Evolutionary conservation across 2,329 filamentous ascomycete genomes (phyloP).

Genomic region (Xylaria digitata): DNA sequence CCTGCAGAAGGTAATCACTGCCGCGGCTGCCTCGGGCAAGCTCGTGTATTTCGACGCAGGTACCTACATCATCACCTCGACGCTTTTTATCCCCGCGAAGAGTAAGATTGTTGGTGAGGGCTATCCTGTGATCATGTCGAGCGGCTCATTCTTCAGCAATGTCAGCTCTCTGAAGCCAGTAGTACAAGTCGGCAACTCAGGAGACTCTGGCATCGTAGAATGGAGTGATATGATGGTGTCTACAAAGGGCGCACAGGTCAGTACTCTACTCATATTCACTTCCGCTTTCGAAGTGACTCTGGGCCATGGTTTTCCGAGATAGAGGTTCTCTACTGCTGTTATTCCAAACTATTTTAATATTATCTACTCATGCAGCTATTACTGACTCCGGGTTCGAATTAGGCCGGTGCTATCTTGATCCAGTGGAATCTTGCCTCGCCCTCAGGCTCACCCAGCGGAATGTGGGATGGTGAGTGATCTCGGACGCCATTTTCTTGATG

Average conservation of each 20-base stretch:
- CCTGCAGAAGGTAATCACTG: constrained; percentile 74
- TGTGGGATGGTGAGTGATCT: constrained; percentile 71
- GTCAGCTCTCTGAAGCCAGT: constrained; percentile 64
- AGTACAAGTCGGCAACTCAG: constrained; percentile 66
- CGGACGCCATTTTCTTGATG: neutral
- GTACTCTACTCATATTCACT: neutral
- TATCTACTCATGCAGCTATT: neutral
- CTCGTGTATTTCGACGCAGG: constrained; percentile 73
- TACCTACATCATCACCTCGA: constrained; percentile 69
- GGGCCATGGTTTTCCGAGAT: neutral
- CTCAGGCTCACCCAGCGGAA: constrained; percentile 58
- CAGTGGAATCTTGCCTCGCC: constrained; percentile 68
- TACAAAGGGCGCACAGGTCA: constrained; percentile 63
- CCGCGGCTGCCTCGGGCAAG: constrained; percentile 62
- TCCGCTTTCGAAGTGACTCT: neutral
- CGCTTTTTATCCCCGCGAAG: constrained; percentile 60
- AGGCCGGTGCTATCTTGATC: constrained; percentile 69
- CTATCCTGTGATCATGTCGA: constrained; percentile 64
- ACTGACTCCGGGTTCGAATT: neutral
- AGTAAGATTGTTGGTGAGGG: constrained; percentile 71
- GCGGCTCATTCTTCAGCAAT: constrained; percentile 62
- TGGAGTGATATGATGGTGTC: constrained; percentile 73
- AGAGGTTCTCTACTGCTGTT: neutral
- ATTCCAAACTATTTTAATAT: neutral
- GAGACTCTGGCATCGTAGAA: constrained; percentile 69